A percentile compares a stretch with the other conserved stretches of the same genome.
phyloP scores from a whole-genome alignment of 495 filamentous ascomycete species.

The Sphaerosporella brunnea region DNA sequence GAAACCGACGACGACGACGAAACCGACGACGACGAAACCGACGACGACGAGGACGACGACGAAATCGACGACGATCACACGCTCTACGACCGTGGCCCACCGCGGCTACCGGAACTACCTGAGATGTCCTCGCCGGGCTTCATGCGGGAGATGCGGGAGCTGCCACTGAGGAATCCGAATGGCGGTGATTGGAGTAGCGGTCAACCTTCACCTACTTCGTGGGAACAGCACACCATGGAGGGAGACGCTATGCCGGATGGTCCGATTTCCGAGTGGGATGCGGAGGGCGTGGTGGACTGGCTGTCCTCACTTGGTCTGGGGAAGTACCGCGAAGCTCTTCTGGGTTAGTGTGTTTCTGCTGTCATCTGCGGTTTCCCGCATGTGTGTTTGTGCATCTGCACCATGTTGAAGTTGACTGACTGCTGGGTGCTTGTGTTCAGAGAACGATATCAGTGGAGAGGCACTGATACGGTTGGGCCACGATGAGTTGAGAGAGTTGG shows the following conservation, averaged over 20 bases:
- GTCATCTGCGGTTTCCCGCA: background rate
- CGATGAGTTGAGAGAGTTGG: conserved; percentile 88
- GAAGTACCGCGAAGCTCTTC: conserved; percentile 66
- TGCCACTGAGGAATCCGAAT: background rate
- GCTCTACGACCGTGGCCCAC: background rate
- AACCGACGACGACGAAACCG: background rate
- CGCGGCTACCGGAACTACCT: background rate
- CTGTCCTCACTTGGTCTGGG: conserved; percentile 58
- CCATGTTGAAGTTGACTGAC: conserved; percentile 7
- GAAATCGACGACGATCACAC: background rate
- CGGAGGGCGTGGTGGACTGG: conserved; percentile 75
- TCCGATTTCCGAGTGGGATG: conserved; percentile 67
- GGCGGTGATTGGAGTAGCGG: background rate
- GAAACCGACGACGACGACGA: background rate
- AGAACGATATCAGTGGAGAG: conserved; percentile 86
- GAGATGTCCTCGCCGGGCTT: background rate
- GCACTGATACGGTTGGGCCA: conserved; percentile 76
- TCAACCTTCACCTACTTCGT: conserved; percentile 2
- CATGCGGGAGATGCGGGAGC: background rate
- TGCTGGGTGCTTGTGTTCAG: too few relatives aligned
- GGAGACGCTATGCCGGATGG: conserved; percentile 16
- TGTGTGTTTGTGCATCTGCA: background rate
- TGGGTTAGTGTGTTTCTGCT: conserved; percentile 26
- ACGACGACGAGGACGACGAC: background rate
- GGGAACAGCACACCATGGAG: conserved; percentile 10